A percentile compares a stretch with the other conserved stretches of the same genome.
These are phyloP conservation scores for Begonia fuchsioides DNA, from an alignment of 306 rosid species.

Conservation along the genomic window DNA sequence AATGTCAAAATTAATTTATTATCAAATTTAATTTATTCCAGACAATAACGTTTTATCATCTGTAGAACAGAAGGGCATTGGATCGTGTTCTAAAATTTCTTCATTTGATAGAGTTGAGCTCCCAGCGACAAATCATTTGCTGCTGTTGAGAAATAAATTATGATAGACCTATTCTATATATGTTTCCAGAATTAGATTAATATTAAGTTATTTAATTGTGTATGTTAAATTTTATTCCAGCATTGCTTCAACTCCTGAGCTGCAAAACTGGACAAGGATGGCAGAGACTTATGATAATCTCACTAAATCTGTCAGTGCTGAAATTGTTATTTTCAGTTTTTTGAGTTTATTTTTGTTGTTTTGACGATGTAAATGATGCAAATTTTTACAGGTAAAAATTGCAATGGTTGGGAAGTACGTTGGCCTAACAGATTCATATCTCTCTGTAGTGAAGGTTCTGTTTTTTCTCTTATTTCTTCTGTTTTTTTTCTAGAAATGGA, in stretches of 20 bases:
- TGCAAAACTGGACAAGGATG: conserved; percentile 78
- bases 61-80: too few species aligned
- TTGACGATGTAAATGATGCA: conserved; percentile 9
- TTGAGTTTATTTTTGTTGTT: conserved; percentile 8
- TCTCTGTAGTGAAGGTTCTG: conserved; percentile 86
- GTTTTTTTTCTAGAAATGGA: not conserved
- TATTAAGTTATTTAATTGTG: conserved; percentile 9
- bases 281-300: conserved; percentile 82
- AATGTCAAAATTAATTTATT: conserved; percentile 1
- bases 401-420: conserved; percentile 99
- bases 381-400: conserved; percentile 61
- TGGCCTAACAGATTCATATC: conserved; percentile 90
- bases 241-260: conserved; percentile 55
- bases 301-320: conserved; percentile 57
- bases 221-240: conserved; percentile 31
- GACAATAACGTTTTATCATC: not conserved
- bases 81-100: not conserved
- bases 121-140: not conserved
- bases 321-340: conserved; percentile 8
- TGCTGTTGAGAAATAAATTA: not conserved
- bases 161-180: too few species aligned
- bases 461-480: conserved; percentile 2
- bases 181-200: conserved; percentile 4
- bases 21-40: not conserved
- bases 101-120: not conserved